Base-by-base conservation (phyloP, 2,329 filamentous ascomycete species). In the Colletotrichum gloeosporioides region DNA sequence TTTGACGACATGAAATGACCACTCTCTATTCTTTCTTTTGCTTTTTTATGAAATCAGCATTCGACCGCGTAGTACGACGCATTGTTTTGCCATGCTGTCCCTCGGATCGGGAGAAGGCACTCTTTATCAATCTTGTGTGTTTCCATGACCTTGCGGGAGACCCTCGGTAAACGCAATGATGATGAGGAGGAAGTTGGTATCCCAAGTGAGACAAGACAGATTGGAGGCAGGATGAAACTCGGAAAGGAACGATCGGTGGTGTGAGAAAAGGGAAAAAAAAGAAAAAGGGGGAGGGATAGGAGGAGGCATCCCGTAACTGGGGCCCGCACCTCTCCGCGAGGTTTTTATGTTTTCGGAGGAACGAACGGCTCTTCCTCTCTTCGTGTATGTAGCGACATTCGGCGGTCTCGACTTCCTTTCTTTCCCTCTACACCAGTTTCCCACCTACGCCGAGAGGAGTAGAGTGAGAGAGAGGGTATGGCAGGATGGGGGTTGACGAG, bases 1-100 rank as follows among this genome's bases (percentile, higher is more conserved):
- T 76, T 73, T 69, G 36, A 76, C 74, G 74, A 76, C 74, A 69
- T 76, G 65, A 73, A 69, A 73, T 49, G 74, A 73, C 64, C 57
- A 62, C 36, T 62, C 70, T 75, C 31, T 27, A 49, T 67, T 73
- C 62, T 63, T 25, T 75, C 73, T 65, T 66, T 65, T 39, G 27
- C 71, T 69, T 61, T 63, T 64, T 49, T 25, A 65, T 22, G 44
- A 74, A 73, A 69, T 69, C 70, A 53, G 49, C 74, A 66, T 76
- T 49, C 64, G 71, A 74, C 59, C 70, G 70, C 74, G 57, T 44
- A 69, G 74, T 73, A 76, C 74, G 74, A 74, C 29, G 36, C 68
- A 39, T 63, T n/a, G 36, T 32, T 49, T 59, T 15, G 22, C 44
- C 39, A 31, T 13, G n/a, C 57, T 55, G 55, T 36, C 34, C 25